Conservation (phyloP, 139 green algal species). For the Coelastrella sp. region DNA sequence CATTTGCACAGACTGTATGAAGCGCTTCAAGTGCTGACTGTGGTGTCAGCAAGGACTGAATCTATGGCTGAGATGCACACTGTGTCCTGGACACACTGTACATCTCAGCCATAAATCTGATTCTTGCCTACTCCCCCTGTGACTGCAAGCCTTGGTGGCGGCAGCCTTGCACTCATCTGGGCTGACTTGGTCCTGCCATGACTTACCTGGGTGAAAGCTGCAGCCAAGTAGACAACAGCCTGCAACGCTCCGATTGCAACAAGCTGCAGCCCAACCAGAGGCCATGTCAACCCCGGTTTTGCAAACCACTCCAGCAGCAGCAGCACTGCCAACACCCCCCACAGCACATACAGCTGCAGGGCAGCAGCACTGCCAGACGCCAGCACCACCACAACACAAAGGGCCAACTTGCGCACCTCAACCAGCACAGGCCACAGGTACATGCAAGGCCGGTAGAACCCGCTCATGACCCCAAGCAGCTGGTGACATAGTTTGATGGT, state of each 20-base stretch:
- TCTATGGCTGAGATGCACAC: too few species aligned
- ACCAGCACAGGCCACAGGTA: conserved; percentile 46
- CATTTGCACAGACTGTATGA: not conserved
- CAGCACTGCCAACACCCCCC: conserved; percentile 38
- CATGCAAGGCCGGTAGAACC: conserved; percentile 2
- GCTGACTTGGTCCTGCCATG: not conserved
- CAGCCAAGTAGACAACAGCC: conserved; percentile 35
- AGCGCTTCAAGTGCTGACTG: too few species aligned
- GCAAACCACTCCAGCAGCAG: conserved; percentile 42
- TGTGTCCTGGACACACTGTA: too few species aligned
- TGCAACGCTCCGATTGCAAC: conserved; percentile 38
- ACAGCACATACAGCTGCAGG: conserved; percentile 44
- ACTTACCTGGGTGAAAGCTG: conserved; percentile 42
- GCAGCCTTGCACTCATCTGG: too few species aligned
- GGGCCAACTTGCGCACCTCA: conserved; percentile 24
- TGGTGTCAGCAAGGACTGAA: too few species aligned
- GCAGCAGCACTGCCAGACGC: conserved; percentile 5
- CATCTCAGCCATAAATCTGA: too few species aligned
- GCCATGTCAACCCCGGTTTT: not conserved
- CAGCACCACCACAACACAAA: conserved; percentile 26
- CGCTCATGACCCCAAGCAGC: conserved; percentile 30
- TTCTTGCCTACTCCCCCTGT: too few species aligned
- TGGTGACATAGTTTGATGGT: conserved; percentile 39
- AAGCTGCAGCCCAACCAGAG: conserved; percentile 34
- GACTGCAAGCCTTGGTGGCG: too few species aligned